Evolutionary conservation across 2,329 filamentous ascomycete genomes (phyloP).

Genomic region (Fusarium newnesense): DNA sequence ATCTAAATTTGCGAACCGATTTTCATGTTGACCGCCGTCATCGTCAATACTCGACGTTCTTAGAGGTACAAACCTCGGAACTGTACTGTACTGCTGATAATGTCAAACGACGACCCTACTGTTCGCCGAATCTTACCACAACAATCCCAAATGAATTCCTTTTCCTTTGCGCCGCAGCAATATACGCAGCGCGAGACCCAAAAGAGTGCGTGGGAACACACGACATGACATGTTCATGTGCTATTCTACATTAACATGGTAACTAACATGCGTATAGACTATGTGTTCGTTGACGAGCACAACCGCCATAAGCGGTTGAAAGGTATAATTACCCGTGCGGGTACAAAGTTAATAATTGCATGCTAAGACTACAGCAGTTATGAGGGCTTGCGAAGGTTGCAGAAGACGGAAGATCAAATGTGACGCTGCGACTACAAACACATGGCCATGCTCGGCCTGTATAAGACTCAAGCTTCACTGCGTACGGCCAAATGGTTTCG

Average conservation of each 20-base stretch:
- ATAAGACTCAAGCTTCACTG: slow-evolving; percentile 92
- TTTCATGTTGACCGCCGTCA: slow-evolving; percentile 45
- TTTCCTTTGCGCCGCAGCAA: slow-evolving; percentile 76
- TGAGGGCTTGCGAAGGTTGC: slow-evolving; percentile 97
- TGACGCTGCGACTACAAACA: slow-evolving; percentile 95
- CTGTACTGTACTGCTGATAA: slow-evolving; percentile 47
- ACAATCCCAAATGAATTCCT: slow-evolving; percentile 71
- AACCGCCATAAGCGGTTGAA: slow-evolving; percentile 97
- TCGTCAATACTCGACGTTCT: slow-evolving; percentile 30
- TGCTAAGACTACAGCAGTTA: slow-evolving; percentile 67
- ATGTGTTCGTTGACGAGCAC: slow-evolving; percentile 99
- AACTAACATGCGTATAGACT: slow-evolving; percentile 68
- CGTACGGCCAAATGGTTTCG: slow-evolving; percentile 84
- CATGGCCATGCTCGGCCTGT: slow-evolving; percentile 96
- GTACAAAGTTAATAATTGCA: not conserved
- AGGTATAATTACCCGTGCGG: slow-evolving; percentile 64
- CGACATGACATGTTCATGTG: slow-evolving; percentile 28
- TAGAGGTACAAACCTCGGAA: slow-evolving; percentile 41
- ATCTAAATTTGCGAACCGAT: slow-evolving; percentile 36
- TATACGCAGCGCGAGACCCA: slow-evolving; percentile 74
- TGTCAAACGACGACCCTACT: slow-evolving; percentile 70
- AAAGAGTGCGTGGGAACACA: slow-evolving; percentile 73
- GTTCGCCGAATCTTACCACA: slow-evolving; percentile 73
- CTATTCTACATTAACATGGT: not conserved
- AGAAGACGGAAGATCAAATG: slow-evolving; percentile 97